A percentile compares a stretch with the other conserved stretches of the same genome.
phyloP scores from a whole-genome alignment of 805 yeast genomes.

The Lipomyces kockii region DNA sequence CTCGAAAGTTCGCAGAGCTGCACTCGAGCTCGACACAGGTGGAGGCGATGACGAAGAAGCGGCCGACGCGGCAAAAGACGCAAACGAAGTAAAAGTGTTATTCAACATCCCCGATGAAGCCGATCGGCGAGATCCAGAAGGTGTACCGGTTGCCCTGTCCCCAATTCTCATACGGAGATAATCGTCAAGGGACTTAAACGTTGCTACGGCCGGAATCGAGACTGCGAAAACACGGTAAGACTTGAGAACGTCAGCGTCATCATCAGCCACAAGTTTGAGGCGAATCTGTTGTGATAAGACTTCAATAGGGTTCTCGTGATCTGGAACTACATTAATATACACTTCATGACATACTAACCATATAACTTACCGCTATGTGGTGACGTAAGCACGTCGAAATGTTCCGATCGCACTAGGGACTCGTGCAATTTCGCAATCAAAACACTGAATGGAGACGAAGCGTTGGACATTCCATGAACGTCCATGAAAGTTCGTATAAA shows the following conservation, averaged over 20 bases:
- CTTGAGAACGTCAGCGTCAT: conserved; percentile 37
- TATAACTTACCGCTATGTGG: conserved; percentile 43
- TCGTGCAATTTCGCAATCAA: conserved; percentile 70
- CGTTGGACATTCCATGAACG: conserved; percentile 27
- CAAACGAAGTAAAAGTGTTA: conserved; percentile 21
- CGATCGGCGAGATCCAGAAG: conserved; percentile 15
- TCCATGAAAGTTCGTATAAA: conserved; percentile 49
- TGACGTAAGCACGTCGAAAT: conserved; percentile 64
- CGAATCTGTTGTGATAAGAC: conserved; percentile 71
- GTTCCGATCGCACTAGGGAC: conserved; percentile 71
- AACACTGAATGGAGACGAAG: conserved; percentile 48
- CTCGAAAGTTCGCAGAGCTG: conserved; percentile 5
- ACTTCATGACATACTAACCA: neutral
- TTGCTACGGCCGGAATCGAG: conserved; percentile 59
- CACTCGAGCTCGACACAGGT: conserved; percentile 6
- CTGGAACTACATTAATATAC: conserved; percentile 19
- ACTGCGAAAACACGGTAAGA: conserved; percentile 44
- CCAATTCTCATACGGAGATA: conserved; percentile 51
- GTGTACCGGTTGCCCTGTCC: conserved; percentile 13
- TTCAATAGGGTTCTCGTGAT: conserved; percentile 36
- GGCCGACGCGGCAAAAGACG: conserved; percentile 31
- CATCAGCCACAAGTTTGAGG: conserved; percentile 55
- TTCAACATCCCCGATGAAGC: conserved; percentile 25
- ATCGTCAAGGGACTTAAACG: conserved; percentile 52
- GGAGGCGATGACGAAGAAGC: conserved; percentile 13